A percentile compares a stretch with the other conserved stretches of the same genome.
phyloP scores from a whole-genome alignment of 2,329 filamentous ascomycete species.

The Cucurbitaria berberidis region DNA sequence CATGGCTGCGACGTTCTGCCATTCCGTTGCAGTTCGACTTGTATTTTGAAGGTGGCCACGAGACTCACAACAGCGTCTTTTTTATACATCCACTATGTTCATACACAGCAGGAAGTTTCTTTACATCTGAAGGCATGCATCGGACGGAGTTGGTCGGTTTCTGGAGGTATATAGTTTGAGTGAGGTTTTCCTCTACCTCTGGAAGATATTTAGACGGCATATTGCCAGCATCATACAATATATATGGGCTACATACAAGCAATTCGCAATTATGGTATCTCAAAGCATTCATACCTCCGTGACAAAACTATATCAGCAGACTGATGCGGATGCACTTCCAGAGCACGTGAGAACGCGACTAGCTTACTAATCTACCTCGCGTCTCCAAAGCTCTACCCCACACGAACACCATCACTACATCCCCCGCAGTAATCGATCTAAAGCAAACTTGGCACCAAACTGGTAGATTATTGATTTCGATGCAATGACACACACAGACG shows the following conservation, averaged over 20 bases:
- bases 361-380: not conserved
- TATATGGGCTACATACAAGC: not conserved
- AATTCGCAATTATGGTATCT: not conserved
- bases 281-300: no score
- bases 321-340: no score
- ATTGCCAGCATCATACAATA: not conserved
- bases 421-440: not conserved
- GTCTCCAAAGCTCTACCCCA: not conserved
- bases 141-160: conserved; percentile 7
- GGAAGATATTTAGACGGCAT: not conserved
- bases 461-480: no score
- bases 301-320: no score
- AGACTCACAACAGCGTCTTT: not conserved
- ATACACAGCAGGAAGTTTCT: not conserved
- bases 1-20: no score
- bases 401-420: not conserved
- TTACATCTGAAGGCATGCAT: conserved; percentile 3
- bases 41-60: no score
- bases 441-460: no score
- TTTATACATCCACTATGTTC: not conserved
- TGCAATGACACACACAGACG: not conserved
- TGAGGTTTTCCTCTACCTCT: not conserved
- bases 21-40: no score
- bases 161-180: conserved; percentile 7
- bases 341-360: not conserved